Evolutionary conservation across 2,329 filamentous ascomycete genomes (phyloP).

Genomic region (Metarhizium rileyi): DNA sequence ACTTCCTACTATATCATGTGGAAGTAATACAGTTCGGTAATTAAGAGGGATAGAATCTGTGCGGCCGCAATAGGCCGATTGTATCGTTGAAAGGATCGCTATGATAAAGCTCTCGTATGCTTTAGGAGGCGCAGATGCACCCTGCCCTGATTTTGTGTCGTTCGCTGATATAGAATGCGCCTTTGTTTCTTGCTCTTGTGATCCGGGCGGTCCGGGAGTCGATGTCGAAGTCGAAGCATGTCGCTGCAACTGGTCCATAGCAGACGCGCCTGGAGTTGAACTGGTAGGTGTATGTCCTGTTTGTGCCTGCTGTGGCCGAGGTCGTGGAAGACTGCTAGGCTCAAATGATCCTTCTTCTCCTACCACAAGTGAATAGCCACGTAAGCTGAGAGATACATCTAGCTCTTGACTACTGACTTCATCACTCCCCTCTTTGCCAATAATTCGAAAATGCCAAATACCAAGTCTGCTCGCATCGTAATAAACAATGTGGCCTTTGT

Average conservation of each 20-base stretch:
- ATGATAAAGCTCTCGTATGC: constrained; percentile 45
- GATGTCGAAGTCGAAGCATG: constrained; percentile 9
- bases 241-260: constrained; percentile 26
- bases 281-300: constrained; percentile 35
- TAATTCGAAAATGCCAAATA: constrained; percentile 46
- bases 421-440: constrained; percentile 29
- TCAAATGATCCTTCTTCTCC: constrained; percentile 43
- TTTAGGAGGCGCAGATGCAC: constrained; percentile 21
- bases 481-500: constrained; percentile 42
- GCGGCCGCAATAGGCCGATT: constrained; percentile 37
- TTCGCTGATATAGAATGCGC: constrained; percentile 16
- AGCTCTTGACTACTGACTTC: constrained; percentile 18
- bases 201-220: constrained; percentile 3
- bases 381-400: constrained; percentile 31
- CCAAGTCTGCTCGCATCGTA: constrained; percentile 40
- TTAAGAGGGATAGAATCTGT: constrained; percentile 43
- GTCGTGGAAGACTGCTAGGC: constrained; percentile 37
- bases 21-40: constrained; percentile 40
- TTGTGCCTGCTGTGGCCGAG: constrained; percentile 28
- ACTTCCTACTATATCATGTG: constrained; percentile 13
- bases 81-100: constrained; percentile 41
- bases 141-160: constrained; percentile 12
- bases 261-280: constrained; percentile 32
- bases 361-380: constrained; percentile 32
- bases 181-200: constrained; percentile 19